Percentiles rank a stretch among this genome's conserved stretches.
phyloP scores from a whole-genome alignment of 108 stramenopile genomes.

The Pseudonitzschia multiseries region DNA sequence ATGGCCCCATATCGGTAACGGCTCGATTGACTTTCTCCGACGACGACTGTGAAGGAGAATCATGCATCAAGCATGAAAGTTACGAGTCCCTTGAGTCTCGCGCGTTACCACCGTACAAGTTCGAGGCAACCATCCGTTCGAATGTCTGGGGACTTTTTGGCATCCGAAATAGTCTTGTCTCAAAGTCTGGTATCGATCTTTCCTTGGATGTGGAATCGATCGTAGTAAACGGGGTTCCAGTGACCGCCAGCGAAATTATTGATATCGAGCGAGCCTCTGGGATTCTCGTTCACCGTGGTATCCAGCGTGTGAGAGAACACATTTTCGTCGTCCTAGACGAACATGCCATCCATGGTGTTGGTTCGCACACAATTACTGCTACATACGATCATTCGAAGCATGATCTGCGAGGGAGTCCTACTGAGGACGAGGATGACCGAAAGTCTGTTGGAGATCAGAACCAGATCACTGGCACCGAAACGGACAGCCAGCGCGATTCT shows the following conservation, averaged over 20 bases:
- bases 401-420: too few relatives aligned
- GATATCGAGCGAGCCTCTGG: background rate
- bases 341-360: background rate
- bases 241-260: background rate
- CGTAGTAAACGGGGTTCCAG: background rate
- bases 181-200: background rate
- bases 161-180: background rate
- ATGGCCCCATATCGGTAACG: constrained; percentile 29
- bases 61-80: too few relatives aligned
- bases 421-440: too few relatives aligned
- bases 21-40: constrained; percentile 12
- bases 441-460: too few relatives aligned
- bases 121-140: background rate
- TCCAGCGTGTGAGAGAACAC: background rate
- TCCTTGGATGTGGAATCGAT: background rate
- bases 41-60: too few relatives aligned
- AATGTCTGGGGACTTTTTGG: background rate
- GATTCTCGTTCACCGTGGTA: background rate
- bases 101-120: background rate
- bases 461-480: too few relatives aligned
- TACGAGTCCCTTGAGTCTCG: too few relatives aligned
- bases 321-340: background rate
- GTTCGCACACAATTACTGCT: background rate
- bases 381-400: background rate
- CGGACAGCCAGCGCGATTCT: too few relatives aligned